Percentiles rank a stretch among this genome's conserved stretches.
phyloP scores from a whole-genome alignment of 2,329 filamentous ascomycete genomes.

The Escovopsis sp. region DNA sequence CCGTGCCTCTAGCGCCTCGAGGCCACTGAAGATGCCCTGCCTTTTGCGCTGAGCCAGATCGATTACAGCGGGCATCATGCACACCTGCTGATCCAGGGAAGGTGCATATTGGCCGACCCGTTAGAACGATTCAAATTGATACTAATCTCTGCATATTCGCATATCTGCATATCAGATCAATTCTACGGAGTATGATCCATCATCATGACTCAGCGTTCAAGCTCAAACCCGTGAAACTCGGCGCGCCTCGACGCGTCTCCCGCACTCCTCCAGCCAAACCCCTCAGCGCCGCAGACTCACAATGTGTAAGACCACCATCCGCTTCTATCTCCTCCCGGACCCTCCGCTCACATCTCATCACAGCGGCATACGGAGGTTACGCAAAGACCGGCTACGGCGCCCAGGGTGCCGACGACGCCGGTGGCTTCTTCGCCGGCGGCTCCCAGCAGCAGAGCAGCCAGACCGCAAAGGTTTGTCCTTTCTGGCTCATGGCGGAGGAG shows the following conservation, averaged over 20 bases:
- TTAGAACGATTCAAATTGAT: no score
- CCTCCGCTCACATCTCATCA: constrained; percentile 3
- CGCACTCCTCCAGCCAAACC: constrained; percentile 4
- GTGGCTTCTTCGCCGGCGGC: constrained; percentile 45
- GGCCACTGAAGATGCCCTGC: no score
- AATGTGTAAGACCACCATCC: constrained; percentile 19
- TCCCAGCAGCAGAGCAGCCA: constrained; percentile 48
- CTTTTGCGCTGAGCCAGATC: no score
- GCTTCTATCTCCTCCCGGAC: neutral
- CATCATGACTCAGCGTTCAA: constrained; percentile 1
- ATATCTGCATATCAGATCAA: no score
- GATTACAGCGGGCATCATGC: no score
- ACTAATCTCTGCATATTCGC: no score
- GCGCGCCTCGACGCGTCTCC: constrained; percentile 20
- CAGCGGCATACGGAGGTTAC: constrained; percentile 37
- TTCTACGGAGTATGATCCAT: no score
- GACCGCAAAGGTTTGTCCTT: constrained; percentile 27
- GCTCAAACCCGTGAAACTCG: constrained; percentile 17
- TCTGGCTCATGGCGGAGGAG: no score
- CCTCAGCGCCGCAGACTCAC: constrained; percentile 7
- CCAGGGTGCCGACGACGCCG: constrained; percentile 43
- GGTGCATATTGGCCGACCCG: no score
- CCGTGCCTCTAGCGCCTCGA: no score
- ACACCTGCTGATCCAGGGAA: no score
- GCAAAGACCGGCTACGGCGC: constrained; percentile 33